Evolutionary conservation across 2,329 filamentous ascomycete genomes (phyloP), one percentile per base, ranked within the genome.

Genomic region (Pseudogymnoascus sp.): DNA sequence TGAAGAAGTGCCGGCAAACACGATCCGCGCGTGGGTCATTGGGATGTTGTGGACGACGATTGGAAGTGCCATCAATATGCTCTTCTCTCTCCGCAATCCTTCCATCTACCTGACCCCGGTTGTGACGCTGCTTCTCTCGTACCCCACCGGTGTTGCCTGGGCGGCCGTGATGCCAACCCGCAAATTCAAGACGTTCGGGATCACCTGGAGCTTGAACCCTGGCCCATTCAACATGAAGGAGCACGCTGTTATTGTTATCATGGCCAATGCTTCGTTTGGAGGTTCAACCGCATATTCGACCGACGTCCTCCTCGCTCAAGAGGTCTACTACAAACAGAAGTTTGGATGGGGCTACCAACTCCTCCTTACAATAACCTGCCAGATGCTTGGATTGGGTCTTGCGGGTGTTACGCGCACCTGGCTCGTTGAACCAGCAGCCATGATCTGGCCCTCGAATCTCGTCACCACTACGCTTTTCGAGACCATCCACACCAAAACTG

Each of bases 321-420:
- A 84, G 28, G 81, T 87, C 11, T 91, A 90, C 68, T 92, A 92
- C 84, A 4, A 88, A 84, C 1, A 88, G 89, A 72, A 87, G 84
- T 63, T 75, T 88, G 12, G 81, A 61, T 85, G 82, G 76, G 80
- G 79, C 1, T 87, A 85, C 73, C 81, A 87, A 72, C 74, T 87
- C 4, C 75, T 88, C 4, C 77, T 86, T 64, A 81, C 80, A 62
- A 79, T 87, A 64, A 84, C 83, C 2, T 86, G 83, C 1, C 82
- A 87, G 64, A 79, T 84, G 68, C 84, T 86, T 64, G 86, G 86
- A 5, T 87, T 87, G 66, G 85, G 85, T 2, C 75, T 88, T 31
- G 86, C 86, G 6, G 85, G 85, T 2, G 71, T 88, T 63, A 77
- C 79, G 28, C 77, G 84, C 21, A 79, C 83, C 37, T 88, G 85